Evolutionary conservation across 352 stramenopile genomes (phyloP).

Genomic region (Globisporangium okanoganense): DNA sequence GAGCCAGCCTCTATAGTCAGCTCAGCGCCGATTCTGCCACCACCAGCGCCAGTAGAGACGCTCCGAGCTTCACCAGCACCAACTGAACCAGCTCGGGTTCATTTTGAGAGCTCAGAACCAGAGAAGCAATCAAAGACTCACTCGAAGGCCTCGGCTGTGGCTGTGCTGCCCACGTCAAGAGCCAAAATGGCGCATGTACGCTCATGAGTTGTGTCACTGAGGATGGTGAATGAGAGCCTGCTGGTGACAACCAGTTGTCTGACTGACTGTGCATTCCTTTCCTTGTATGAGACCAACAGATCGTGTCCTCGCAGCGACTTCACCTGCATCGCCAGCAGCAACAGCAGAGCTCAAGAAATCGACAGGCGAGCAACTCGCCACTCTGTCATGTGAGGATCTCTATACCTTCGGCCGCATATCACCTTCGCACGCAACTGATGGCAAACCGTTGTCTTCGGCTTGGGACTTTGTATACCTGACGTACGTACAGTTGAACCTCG

Average conservation of each 20-base stretch:
- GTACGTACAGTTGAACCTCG: neutral
- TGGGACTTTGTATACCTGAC: neutral
- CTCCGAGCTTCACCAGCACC: neutral
- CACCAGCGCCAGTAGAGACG: slow-evolving; percentile 4
- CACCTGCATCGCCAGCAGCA: slow-evolving; percentile 13
- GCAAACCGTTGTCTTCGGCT: neutral
- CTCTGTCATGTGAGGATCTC: neutral
- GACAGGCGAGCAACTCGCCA: neutral
- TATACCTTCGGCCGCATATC: neutral
- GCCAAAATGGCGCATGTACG: slow-evolving; percentile 10
- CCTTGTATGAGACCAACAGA: neutral
- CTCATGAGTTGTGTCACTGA: neutral
- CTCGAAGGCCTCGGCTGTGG: neutral
- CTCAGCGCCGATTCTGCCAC: slow-evolving; percentile 1
- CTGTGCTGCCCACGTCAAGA: slow-evolving; percentile 5
- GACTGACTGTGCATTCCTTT: neutral
- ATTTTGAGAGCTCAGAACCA: neutral
- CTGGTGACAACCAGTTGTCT: neutral
- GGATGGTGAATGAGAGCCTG: neutral
- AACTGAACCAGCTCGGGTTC: neutral
- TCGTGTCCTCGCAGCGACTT: slow-evolving; percentile 6
- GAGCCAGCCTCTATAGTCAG: neutral
- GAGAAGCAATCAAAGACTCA: neutral
- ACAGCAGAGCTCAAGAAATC: neutral
- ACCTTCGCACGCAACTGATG: neutral